Evolutionary conservation across 768 basidiomycete species (phyloP).

Genomic region (Terana coerulea): DNA sequence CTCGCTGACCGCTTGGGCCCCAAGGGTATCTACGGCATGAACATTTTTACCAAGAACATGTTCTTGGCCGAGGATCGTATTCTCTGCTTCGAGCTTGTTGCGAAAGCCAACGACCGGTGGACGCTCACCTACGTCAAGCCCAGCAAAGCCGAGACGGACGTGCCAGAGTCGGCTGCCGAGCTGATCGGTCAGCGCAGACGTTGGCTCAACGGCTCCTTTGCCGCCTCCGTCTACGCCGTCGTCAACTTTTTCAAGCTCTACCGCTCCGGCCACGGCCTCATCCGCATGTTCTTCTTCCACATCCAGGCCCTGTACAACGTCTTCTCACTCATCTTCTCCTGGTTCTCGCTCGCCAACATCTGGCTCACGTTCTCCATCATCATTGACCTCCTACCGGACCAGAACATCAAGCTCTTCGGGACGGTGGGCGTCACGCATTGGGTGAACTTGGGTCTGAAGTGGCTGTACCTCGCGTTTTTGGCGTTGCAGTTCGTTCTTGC

Average conservation of each 20-base stretch:
- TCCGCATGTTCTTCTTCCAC: conserved; percentile 97
- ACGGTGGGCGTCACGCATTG: conserved; percentile 73
- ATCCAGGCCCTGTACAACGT: conserved; percentile 91
- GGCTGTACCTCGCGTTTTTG: conserved; percentile 84
- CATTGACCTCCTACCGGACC: conserved; percentile 74
- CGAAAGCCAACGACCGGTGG: conserved; percentile 86
- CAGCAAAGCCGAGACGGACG: conserved; percentile 93
- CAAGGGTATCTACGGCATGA: conserved; percentile 96
- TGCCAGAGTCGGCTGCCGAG: conserved; percentile 90
- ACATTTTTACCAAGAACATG: conserved; percentile 95
- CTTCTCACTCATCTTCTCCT: conserved; percentile 81
- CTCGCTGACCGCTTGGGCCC: conserved; percentile 87
- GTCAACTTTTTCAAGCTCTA: conserved; percentile 92
- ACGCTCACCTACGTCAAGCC: conserved; percentile 92
- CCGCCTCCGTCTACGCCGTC: conserved; percentile 88
- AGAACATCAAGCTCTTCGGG: conserved; percentile 64
- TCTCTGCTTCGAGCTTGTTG: conserved; percentile 94
- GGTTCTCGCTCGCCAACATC: conserved; percentile 90
- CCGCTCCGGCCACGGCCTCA: conserved; percentile 77
- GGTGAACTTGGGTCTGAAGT: conserved; percentile 79
- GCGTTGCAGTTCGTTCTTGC: conserved; percentile 79
- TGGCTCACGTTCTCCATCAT: conserved; percentile 97
- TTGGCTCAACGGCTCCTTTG: conserved; percentile 96
- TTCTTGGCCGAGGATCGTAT: conserved; percentile 94
- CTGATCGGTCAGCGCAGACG: conserved; percentile 93